These are phyloP conservation scores for Aureobasidium pullulans DNA, from an alignment of 2,329 filamentous ascomycete species.

Conservation along the genomic window DNA sequence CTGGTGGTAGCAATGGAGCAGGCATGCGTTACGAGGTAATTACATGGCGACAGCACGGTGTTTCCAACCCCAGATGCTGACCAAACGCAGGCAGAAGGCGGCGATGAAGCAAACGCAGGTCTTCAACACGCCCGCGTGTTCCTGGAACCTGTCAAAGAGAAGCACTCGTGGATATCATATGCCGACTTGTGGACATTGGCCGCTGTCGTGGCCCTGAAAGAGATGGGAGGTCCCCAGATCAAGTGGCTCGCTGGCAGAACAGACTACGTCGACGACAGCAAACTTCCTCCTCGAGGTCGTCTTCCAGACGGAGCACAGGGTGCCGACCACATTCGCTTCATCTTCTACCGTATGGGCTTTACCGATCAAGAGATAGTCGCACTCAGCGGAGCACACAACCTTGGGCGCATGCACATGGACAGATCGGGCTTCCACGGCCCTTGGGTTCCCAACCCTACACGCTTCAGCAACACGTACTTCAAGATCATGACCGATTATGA, in stretches of 20 bases:
- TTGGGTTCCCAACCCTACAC: conserved; percentile 16
- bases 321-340: conserved; percentile 46
- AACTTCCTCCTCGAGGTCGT: conserved; percentile 51
- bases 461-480: conserved; percentile 53
- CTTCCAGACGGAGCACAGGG: conserved; percentile 49
- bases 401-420: conserved; percentile 50
- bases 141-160: conserved; percentile 54
- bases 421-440: conserved; percentile 49
- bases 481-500: conserved; percentile 44
- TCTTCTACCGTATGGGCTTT: conserved; percentile 56
- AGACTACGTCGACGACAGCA: conserved; percentile 54
- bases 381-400: conserved; percentile 48
- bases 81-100: conserved; percentile 42
- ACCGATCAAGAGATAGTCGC: conserved; percentile 55
- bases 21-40: conserved; percentile 55
- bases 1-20: conserved; percentile 57
- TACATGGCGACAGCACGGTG: background rate
- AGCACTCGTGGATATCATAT: conserved; percentile 58
- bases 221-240: conserved; percentile 53
- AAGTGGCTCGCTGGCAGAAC: conserved; percentile 53
- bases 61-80: background rate
- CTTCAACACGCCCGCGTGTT: conserved; percentile 57
- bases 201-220: conserved; percentile 50
- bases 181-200: conserved; percentile 59
- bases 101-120: conserved; percentile 58